These are phyloP conservation scores for Phytophthora pinifolia DNA, from an alignment of 352 stramenopile species.

Conservation along the genomic window DNA sequence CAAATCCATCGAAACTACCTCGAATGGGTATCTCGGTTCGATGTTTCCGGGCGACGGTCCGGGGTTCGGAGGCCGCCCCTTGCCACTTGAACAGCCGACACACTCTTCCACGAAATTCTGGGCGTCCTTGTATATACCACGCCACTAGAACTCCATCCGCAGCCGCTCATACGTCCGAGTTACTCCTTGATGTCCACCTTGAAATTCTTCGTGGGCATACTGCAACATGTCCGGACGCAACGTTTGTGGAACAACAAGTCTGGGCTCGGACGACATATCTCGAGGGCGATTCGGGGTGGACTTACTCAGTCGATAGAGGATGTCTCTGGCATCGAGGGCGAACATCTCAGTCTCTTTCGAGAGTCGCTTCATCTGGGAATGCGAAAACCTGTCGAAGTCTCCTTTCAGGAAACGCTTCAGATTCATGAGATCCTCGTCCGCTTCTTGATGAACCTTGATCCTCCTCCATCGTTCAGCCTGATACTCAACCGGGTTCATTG, in stretches of 20 bases:
- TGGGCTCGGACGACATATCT: not conserved
- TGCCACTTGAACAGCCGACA: too few species aligned
- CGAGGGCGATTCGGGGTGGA: not conserved
- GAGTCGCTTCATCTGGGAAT: not conserved
- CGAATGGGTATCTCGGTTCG: not conserved
- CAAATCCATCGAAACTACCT: conserved; percentile 6
- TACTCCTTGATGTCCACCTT: not conserved
- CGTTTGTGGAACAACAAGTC: not conserved
- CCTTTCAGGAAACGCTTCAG: conserved; percentile 11
- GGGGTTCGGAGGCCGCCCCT: too few species aligned
- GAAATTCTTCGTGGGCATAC: not conserved
- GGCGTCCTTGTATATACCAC: too few species aligned
- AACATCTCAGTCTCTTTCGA: not conserved
- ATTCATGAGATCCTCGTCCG: too few species aligned
- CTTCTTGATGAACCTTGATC: not conserved
- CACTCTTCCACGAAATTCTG: too few species aligned
- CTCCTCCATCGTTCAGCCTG: conserved; percentile 7
- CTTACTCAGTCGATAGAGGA: not conserved
- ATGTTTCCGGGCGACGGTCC: conserved; percentile 1
- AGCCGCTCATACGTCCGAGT: too few species aligned
- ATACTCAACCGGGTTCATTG: not conserved
- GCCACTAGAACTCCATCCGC: not conserved
- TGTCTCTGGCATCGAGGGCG: not conserved
- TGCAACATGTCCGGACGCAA: not conserved
- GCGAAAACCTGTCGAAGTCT: not conserved